Evolutionary conservation across 2,329 filamentous ascomycete genomes (phyloP), one percentile per base, ranked within the genome.

Genomic region (Phoma sp.): DNA sequence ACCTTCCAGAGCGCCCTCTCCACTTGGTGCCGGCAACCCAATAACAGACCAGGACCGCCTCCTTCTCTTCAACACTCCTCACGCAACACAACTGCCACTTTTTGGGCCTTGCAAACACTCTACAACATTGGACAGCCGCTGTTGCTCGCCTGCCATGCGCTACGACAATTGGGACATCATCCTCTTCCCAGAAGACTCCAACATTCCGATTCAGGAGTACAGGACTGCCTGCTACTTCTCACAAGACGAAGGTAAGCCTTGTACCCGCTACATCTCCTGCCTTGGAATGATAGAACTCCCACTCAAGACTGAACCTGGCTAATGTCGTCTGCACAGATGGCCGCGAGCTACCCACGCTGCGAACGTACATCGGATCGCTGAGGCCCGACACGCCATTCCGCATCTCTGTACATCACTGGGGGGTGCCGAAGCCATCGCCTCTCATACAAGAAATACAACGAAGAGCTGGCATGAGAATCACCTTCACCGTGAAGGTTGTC

Each of bases 151-250:
- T 74, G 81, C 65, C 59, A 96, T 96, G 92, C 87, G 91, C 55
- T 96, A 89, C 81, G 85, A 91, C 65, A 87, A 91, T 68, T 96
- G 91, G 92, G 92, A 96, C 68, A 84, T 95, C 51, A 84, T 96
- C 38, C 80, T 96, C 58, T 96, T 96, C 72, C 88, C 90, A 0
- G 67, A 60, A 52, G 82, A 84, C 57, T 86, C 82, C 64, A 87
- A 86, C 65, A 77, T 89, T 12, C 92, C 92, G 1, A 76, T 93
- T 51, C 90, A 91, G 74, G 92, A 96, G 75, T 96, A 95, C 81
- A 88, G 87, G 69, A 91, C 90, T 7, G 82, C 85, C 57, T 96
- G 90, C 72, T 88, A 89, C 71, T 85, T 88, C 29, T 83, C 87
- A 32, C 77, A 77, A 53, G 83, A 85, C 36, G 62, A 70, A 25